phyloP scores from a whole-genome alignment of 2,329 filamentous ascomycete species.

The Fonsecaea monophora region DNA sequence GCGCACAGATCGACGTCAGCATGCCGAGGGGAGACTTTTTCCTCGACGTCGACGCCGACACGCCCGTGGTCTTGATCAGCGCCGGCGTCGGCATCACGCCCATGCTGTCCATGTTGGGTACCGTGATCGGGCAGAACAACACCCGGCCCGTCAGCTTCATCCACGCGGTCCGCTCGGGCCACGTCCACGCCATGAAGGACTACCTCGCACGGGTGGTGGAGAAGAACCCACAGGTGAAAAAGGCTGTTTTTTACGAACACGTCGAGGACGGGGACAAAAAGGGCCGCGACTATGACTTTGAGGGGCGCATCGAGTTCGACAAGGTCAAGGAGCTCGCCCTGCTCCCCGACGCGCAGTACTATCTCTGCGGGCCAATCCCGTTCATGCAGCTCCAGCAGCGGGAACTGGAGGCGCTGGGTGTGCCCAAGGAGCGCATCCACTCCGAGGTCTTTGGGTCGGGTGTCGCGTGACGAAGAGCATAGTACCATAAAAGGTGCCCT shows the following conservation, averaged over 20 bases:
- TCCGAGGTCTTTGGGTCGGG: constrained; percentile 42
- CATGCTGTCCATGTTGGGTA: constrained; percentile 66
- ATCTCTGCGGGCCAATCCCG: constrained; percentile 70
- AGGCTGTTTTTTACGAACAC: constrained; percentile 25
- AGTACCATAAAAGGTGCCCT: background rate
- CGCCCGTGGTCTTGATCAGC: constrained; percentile 66
- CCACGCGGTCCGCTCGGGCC: constrained; percentile 35
- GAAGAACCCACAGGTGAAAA: constrained; percentile 29
- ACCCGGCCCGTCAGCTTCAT: constrained; percentile 37
- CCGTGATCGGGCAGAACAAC: constrained; percentile 36
- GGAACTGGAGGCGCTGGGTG: constrained; percentile 38
- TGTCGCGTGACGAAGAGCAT: background rate
- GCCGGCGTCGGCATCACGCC: constrained; percentile 68
- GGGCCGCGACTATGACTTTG: constrained; percentile 66
- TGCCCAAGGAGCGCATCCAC: constrained; percentile 39
- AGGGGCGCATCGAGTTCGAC: constrained; percentile 64
- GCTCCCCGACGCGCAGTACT: constrained; percentile 69
- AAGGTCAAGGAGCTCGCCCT: constrained; percentile 60
- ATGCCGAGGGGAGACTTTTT: constrained; percentile 71
- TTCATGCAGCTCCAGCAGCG: constrained; percentile 65
- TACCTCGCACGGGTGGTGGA: constrained; percentile 30
- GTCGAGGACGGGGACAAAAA: constrained; percentile 49
- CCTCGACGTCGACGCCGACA: constrained; percentile 50
- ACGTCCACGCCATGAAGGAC: constrained; percentile 39
- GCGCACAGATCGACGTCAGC: constrained; percentile 68